phyloP scores from a whole-genome alignment of 192 early-diverging fungal genomes.

The Mortierella antarctica region DNA sequence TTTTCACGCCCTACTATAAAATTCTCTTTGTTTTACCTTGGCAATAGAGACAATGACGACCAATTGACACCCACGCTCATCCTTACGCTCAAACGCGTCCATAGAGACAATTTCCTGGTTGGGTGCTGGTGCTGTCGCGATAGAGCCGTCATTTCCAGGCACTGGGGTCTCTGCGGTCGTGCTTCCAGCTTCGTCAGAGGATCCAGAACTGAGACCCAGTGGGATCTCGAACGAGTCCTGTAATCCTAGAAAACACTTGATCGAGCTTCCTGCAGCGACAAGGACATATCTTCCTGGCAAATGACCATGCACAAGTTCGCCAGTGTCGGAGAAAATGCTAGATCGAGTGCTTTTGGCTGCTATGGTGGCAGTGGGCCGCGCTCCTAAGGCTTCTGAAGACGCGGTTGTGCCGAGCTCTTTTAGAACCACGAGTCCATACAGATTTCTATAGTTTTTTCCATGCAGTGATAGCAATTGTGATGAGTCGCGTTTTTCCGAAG shows the following conservation, averaged over 20 bases:
- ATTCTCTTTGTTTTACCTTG: slow-evolving; percentile 11
- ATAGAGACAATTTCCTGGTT: slow-evolving; percentile 47
- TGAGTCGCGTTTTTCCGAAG: neutral
- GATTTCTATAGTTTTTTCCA: slow-evolving; percentile 17
- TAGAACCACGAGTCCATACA: slow-evolving; percentile 43
- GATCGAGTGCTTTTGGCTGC: neutral
- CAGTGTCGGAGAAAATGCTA: slow-evolving; percentile 27
- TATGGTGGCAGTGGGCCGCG: neutral
- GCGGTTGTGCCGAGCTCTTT: slow-evolving; percentile 24
- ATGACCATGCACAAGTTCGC: slow-evolving; percentile 9
- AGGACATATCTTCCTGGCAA: slow-evolving; percentile 38
- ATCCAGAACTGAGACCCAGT: slow-evolving; percentile 1
- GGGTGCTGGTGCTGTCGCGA: neutral
- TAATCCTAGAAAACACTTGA: slow-evolving; percentile 40
- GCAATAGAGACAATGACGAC: slow-evolving; percentile 29
- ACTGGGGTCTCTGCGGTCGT: neutral
- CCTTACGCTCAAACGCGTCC: slow-evolving; percentile 47
- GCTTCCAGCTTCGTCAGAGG: neutral
- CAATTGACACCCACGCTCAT: slow-evolving; percentile 42
- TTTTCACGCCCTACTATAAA: too few species aligned
- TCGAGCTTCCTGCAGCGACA: slow-evolving; percentile 25
- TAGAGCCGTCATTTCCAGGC: neutral
- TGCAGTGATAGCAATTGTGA: neutral
- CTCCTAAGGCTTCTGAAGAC: neutral
- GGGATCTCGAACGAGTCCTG: slow-evolving; percentile 39